A percentile compares a stretch with the other conserved stretches of the same genome.
Conservation (phyloP, 345 rosid genomes). For the thale cress (Arabidopsis thaliana) region DNA sequence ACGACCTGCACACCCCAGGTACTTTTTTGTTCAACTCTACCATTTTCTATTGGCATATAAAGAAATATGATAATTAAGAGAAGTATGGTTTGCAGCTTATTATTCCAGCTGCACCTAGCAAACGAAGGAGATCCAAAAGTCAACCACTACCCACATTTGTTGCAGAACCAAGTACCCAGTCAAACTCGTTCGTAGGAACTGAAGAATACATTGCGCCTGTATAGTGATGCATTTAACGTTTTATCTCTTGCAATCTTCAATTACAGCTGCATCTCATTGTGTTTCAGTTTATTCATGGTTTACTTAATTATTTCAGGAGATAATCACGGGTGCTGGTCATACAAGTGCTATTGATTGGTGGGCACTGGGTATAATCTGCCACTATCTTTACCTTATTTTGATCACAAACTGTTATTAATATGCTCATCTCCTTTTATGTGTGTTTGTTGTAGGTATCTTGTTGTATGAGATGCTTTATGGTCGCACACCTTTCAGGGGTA, state of each 20-base stretch:
- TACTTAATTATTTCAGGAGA: conserved; percentile 67
- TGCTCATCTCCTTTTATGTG: background rate
- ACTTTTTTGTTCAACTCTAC: conserved; percentile 29
- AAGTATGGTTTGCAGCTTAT: conserved; percentile 57
- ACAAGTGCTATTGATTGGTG: conserved; percentile 95
- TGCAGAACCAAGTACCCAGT: conserved; percentile 80
- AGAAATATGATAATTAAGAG: conserved; percentile 4
- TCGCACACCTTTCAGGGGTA: conserved; percentile 95
- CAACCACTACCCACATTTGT: conserved; percentile 74
- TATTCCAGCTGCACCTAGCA: conserved; percentile 54
- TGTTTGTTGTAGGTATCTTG: conserved; percentile 66
- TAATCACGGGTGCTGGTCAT: conserved; percentile 89
- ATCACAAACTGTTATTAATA: background rate
- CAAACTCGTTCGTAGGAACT: conserved; percentile 96
- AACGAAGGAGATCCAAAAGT: conserved; percentile 73
- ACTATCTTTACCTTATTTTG: background rate
- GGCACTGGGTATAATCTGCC: conserved; percentile 78
- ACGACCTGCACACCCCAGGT: conserved; percentile 79
- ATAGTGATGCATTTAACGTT: conserved; percentile 44
- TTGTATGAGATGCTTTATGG: conserved; percentile 99
- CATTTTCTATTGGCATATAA: background rate
- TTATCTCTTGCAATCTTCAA: background rate
- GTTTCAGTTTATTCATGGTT: conserved; percentile 2
- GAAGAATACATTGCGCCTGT: conserved; percentile 99
- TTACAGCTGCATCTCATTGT: background rate